phyloP scores from a whole-genome alignment of 306 rosid species.

The Trifolium fragiferum region DNA sequence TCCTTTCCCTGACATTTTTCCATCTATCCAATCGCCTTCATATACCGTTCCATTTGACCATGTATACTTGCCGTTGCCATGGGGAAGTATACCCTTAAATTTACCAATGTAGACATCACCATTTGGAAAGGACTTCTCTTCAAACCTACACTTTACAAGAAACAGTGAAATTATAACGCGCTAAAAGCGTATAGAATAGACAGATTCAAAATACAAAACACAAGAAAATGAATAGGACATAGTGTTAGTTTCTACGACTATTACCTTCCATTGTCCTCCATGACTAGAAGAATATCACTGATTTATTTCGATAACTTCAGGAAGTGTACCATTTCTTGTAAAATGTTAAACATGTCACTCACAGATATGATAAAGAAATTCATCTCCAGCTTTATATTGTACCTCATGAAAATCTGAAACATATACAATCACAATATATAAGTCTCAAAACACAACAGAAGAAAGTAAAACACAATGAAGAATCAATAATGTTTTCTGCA shows the following conservation, averaged over 20 bases:
- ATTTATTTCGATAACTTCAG: slow-evolving; percentile 36
- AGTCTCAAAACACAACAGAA: slow-evolving; percentile 27
- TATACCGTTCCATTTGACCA: slow-evolving; percentile 84
- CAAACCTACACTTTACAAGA: slow-evolving; percentile 46
- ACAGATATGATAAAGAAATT: slow-evolving; percentile 25
- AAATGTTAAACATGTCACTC: slow-evolving; percentile 33
- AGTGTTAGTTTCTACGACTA: slow-evolving; percentile 23
- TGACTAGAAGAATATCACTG: slow-evolving; percentile 35
- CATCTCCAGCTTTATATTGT: slow-evolving; percentile 40
- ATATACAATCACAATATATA: slow-evolving; percentile 29
- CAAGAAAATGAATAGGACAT: slow-evolving; percentile 8
- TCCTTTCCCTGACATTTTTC: slow-evolving; percentile 87
- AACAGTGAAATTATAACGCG: slow-evolving; percentile 31
- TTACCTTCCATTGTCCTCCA: slow-evolving; percentile 71
- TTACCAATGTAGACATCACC: slow-evolving; percentile 74
- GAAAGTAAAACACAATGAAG: slow-evolving; percentile 20
- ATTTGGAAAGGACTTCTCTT: slow-evolving; percentile 66
- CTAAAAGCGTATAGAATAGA: slow-evolving; percentile 12
- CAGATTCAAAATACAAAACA: slow-evolving; percentile 15
- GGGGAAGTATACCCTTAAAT: slow-evolving; percentile 63
- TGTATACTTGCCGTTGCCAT: slow-evolving; percentile 81
- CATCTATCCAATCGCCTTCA: slow-evolving; percentile 88
- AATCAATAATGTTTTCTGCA: slow-evolving; percentile 1
- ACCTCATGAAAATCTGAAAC: slow-evolving; percentile 35
- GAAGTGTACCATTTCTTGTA: slow-evolving; percentile 30